Percentiles rank a stretch among this genome's conserved stretches.
phyloP scores from a whole-genome alignment of 768 basidiomycete genomes.

The Cyclocybe cylindracea region DNA sequence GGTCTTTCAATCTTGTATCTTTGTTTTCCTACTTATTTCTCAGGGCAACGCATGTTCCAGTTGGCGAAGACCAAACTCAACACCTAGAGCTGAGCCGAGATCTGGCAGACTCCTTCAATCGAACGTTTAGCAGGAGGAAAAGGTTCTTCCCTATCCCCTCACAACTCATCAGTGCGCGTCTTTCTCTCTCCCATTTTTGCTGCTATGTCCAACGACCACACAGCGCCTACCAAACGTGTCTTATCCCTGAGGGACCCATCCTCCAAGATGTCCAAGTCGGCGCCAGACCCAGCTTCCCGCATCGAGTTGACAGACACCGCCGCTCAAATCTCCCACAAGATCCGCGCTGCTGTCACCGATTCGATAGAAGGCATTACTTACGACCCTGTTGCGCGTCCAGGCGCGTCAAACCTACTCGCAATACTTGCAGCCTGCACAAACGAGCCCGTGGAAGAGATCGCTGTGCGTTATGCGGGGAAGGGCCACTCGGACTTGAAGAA shows the following conservation, averaged over 20 bases:
- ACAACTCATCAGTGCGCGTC: constrained; percentile 68
- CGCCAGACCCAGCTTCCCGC: constrained; percentile 74
- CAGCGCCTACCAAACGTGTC: constrained; percentile 80
- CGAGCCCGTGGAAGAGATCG: constrained; percentile 44
- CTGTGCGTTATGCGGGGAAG: constrained; percentile 49
- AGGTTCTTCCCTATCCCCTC: constrained; percentile 73
- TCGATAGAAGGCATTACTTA: constrained; percentile 74
- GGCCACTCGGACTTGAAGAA: constrained; percentile 72
- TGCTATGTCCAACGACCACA: neutral
- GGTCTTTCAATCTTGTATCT: constrained; percentile 13
- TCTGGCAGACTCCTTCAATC: constrained; percentile 82
- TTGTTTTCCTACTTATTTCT: neutral
- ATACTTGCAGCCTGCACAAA: constrained; percentile 78
- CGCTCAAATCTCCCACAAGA: constrained; percentile 62
- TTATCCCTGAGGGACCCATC: constrained; percentile 84
- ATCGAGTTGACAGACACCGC: constrained; percentile 83
- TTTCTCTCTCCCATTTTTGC: neutral
- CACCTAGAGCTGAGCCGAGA: constrained; percentile 90
- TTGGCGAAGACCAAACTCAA: constrained; percentile 95
- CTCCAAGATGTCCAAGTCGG: constrained; percentile 96
- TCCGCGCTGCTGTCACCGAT: constrained; percentile 85
- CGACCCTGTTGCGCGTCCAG: constrained; percentile 79
- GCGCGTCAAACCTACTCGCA: constrained; percentile 76
- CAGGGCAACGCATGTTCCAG: constrained; percentile 91
- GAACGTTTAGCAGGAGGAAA: constrained; percentile 47